Evolutionary conservation across 768 basidiomycete genomes (phyloP).

Genomic region (Lyophyllum shimeji): DNA sequence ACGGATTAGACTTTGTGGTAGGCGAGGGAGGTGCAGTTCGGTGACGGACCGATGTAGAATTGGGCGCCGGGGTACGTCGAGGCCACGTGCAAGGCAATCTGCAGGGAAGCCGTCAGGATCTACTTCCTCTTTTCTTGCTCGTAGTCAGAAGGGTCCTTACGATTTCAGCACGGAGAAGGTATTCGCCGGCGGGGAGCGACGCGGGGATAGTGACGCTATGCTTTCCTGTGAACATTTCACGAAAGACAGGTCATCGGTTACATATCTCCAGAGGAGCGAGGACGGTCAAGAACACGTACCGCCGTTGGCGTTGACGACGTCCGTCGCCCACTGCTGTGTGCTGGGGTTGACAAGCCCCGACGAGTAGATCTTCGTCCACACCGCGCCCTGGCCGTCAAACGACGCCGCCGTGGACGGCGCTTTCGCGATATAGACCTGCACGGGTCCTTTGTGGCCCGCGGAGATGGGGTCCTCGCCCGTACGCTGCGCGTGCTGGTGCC

Average conservation of each 20-base stretch:
- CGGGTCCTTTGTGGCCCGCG: constrained; percentile 49
- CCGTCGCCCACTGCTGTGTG: constrained; percentile 43
- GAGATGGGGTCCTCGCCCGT: constrained; percentile 54
- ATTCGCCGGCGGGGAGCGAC: constrained; percentile 49
- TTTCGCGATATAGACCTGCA: constrained; percentile 51
- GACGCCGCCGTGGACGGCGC: constrained; percentile 43
- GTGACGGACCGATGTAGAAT: constrained; percentile 40
- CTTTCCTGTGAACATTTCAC: constrained; percentile 23
- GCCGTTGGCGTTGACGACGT: constrained; percentile 45
- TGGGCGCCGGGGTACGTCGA: constrained; percentile 47
- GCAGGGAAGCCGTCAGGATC: background rate
- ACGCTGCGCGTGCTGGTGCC: constrained; percentile 55
- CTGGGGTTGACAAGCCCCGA: constrained; percentile 42
- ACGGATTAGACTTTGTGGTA: background rate
- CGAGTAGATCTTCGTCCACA: constrained; percentile 56
- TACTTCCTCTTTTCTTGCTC: background rate
- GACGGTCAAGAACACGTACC: constrained; percentile 23
- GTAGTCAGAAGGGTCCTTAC: too few species aligned
- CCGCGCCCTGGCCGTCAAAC: constrained; percentile 47
- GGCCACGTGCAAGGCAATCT: constrained; percentile 39
- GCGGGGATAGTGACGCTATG: constrained; percentile 37
- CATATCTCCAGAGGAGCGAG: background rate
- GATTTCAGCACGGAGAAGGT: constrained; percentile 49
- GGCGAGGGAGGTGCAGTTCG: background rate
- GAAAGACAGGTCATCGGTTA: background rate